Conservation (phyloP, 2,329 filamentous ascomycete species). For the Fusarium napiforme region DNA sequence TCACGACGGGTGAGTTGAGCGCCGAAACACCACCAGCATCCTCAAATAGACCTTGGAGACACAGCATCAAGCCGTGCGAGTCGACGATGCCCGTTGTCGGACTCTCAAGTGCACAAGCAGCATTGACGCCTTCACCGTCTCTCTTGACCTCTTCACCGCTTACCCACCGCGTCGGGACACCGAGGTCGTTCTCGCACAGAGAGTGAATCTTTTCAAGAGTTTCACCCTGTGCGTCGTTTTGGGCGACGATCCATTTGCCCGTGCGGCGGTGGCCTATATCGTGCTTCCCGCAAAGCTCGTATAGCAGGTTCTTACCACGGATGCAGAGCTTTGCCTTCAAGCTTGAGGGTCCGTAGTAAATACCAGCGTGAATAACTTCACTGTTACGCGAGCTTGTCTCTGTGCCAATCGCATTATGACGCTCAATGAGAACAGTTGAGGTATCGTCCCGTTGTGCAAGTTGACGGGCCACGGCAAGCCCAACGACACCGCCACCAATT, state of each 20-base stretch:
- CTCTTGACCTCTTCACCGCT: conserved; percentile 67
- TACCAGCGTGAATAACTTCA: conserved; percentile 94
- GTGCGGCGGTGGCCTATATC: conserved; percentile 77
- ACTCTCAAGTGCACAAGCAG: conserved; percentile 76
- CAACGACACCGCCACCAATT: conserved; percentile 74
- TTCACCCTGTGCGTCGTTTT: conserved; percentile 76
- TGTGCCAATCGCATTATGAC: conserved; percentile 78
- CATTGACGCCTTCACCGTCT: conserved; percentile 80
- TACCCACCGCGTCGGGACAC: conserved; percentile 79
- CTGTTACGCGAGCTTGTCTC: conserved; percentile 93
- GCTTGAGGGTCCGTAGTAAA: conserved; percentile 83
- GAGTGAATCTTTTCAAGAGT: conserved; percentile 65
- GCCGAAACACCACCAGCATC: conserved; percentile 80
- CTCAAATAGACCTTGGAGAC: conserved; percentile 80
- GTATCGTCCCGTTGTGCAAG: conserved; percentile 72
- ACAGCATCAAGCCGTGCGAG: conserved; percentile 85
- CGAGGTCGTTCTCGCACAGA: conserved; percentile 53
- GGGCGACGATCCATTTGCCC: conserved; percentile 96
- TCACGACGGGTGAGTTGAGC: conserved; percentile 72
- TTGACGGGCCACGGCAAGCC: conserved; percentile 80
- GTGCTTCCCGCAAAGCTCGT: conserved; percentile 76
- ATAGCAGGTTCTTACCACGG: conserved; percentile 79
- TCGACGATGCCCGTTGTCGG: conserved; percentile 91
- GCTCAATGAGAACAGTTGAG: conserved; percentile 82
- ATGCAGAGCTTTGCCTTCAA: conserved; percentile 90